Percentiles rank a stretch among this genome's conserved stretches.
phyloP scores from a whole-genome alignment of 1,139 yeast species.

The Blastobotrys persicus region DNA sequence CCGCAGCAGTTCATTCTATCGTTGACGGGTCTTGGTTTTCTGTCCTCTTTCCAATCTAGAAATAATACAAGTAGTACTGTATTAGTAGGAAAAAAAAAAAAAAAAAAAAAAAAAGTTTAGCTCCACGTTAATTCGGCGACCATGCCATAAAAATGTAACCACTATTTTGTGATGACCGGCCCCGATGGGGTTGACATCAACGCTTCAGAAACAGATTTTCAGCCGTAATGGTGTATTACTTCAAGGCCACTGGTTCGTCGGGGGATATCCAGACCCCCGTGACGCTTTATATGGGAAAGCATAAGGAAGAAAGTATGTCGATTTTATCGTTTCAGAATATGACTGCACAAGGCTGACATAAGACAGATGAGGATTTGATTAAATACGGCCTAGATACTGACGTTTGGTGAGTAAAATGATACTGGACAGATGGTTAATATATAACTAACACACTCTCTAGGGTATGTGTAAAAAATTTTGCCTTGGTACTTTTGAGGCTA shows the following conservation, averaged over 20 bases:
- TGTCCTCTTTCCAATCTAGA: no score
- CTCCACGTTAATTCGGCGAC: no score
- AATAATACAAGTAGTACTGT: no score
- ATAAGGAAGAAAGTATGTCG: constrained; percentile 58
- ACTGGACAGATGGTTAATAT: not conserved
- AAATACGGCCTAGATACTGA: constrained; percentile 67
- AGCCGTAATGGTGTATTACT: constrained; percentile 54
- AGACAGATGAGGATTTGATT: constrained; percentile 59
- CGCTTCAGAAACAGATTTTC: not conserved
- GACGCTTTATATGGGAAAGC: constrained; percentile 67
- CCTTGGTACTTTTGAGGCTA: no score
- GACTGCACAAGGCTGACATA: constrained; percentile 10
- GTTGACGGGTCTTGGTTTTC: no score
- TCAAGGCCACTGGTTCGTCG: constrained; percentile 46
- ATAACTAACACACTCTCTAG: not conserved
- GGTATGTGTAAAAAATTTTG: constrained; percentile 3
- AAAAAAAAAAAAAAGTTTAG: no score
- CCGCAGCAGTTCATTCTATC: no score
- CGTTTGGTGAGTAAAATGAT: constrained; percentile 50
- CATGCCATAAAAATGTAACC: no score
- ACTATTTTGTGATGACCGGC: not conserved
- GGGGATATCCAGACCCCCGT: constrained; percentile 35
- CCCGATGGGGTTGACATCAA: not conserved
- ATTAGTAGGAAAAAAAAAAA: no score
- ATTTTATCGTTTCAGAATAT: not conserved